These are phyloP conservation scores for Camellia granthamiana DNA, from an alignment of 148 eudicot species.

Conservation along the genomic window DNA sequence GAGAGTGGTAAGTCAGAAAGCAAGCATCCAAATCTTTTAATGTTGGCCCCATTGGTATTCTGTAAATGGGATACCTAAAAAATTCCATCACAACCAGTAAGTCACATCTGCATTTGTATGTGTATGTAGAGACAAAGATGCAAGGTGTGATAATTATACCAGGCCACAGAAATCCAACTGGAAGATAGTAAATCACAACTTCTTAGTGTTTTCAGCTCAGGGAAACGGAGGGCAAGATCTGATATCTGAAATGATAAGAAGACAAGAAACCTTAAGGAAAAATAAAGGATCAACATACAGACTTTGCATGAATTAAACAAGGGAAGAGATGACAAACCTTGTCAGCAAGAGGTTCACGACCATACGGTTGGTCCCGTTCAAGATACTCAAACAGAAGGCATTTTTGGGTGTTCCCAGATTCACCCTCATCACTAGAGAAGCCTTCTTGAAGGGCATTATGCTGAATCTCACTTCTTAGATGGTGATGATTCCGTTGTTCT, in stretches of 20 bases:
- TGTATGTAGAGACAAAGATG: neutral
- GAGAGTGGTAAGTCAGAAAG: conserved; percentile 78
- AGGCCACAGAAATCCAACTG: conserved; percentile 93
- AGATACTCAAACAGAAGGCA: conserved; percentile 62
- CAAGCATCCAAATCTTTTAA: conserved; percentile 84
- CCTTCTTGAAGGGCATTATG: conserved; percentile 49
- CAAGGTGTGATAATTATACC: conserved; percentile 38
- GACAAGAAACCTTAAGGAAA: neutral
- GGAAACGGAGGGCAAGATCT: conserved; percentile 55
- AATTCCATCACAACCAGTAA: neutral
- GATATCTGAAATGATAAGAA: conserved; percentile 43
- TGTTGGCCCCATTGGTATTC: conserved; percentile 80
- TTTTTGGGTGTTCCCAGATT: conserved; percentile 46
- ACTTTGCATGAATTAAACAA: neutral
- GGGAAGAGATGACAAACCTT: conserved; percentile 41
- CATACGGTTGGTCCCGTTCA: conserved; percentile 59
- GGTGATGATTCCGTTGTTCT: conserved; percentile 29
- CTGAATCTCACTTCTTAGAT: conserved; percentile 32
- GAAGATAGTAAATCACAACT: conserved; percentile 73
- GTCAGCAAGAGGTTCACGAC: conserved; percentile 79
- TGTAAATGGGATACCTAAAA: conserved; percentile 88
- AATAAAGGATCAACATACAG: neutral
- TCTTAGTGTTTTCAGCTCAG: conserved; percentile 59
- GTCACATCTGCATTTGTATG: neutral
- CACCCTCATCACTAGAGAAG: conserved; percentile 79